These are phyloP conservation scores for Thermochaetoides thermophila DNA, from an alignment of 495 filamentous ascomycete species.

Conservation along the genomic window DNA sequence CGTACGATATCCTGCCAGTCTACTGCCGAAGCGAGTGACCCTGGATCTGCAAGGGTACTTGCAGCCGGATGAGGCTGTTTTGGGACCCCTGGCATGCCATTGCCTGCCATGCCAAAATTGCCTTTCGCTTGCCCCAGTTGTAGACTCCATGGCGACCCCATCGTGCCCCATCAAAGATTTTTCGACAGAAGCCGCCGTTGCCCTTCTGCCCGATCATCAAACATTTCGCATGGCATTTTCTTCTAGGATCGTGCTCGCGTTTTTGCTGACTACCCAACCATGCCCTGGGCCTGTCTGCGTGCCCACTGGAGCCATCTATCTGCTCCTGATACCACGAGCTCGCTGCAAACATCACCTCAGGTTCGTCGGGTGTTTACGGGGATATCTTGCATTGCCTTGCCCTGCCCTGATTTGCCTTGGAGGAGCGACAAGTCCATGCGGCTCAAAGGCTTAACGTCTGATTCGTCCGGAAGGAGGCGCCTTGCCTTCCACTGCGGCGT, in stretches of 20 bases:
- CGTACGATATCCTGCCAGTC: slow-evolving; percentile 7
- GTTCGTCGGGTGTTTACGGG: slow-evolving; percentile 6
- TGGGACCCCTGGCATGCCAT: not conserved
- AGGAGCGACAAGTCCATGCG: too few relatives aligned
- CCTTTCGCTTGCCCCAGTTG: slow-evolving; percentile 2
- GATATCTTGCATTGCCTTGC: not conserved
- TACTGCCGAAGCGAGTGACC: slow-evolving; percentile 3
- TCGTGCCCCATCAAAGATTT: too few relatives aligned
- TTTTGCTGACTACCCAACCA: too few relatives aligned
- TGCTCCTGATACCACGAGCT: too few relatives aligned
- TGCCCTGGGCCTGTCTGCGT: too few relatives aligned
- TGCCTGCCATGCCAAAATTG: not conserved
- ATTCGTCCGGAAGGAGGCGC: too few relatives aligned
- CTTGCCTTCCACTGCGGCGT: not conserved
- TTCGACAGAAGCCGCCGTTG: slow-evolving; percentile 1
- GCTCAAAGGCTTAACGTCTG: too few relatives aligned
- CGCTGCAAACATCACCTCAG: not conserved
- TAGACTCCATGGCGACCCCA: too few relatives aligned
- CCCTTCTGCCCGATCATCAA: not conserved
- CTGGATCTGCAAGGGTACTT: not conserved
- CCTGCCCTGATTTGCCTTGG: not conserved
- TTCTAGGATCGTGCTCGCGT: too few relatives aligned
- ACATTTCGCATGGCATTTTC: not conserved
- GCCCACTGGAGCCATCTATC: too few relatives aligned
- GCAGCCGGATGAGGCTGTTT: slow-evolving; percentile 2